Percentiles rank a stretch among this genome's conserved stretches.
phyloP scores from a whole-genome alignment of 345 rosid genomes.

The Euphorbia tirucalli region DNA sequence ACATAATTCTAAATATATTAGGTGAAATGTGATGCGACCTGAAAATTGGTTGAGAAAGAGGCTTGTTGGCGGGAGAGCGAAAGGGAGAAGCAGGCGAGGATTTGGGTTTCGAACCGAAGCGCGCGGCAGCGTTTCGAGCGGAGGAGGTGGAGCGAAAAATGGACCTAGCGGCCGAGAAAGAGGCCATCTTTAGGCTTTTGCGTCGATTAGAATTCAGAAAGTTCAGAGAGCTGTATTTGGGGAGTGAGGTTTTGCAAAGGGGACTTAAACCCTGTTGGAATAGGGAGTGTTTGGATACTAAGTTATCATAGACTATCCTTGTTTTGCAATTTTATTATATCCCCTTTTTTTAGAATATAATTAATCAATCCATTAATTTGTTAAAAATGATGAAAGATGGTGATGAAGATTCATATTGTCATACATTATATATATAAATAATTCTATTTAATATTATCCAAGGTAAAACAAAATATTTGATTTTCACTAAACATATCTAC shows the following conservation, averaged over 20 bases:
- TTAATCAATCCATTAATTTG: no score
- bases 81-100: constrained; percentile 45
- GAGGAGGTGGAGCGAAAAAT: constrained; percentile 57
- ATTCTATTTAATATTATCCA: no score
- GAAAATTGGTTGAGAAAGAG: constrained; percentile 44
- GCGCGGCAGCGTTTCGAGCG: constrained; percentile 47
- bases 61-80: constrained; percentile 42
- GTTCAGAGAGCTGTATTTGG: not conserved
- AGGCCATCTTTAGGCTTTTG: constrained; percentile 42
- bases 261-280: not conserved
- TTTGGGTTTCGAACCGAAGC: constrained; percentile 47
- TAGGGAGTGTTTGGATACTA: not conserved
- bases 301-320: not conserved
- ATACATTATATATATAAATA: no score
- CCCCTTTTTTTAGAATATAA: no score
- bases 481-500: no score
- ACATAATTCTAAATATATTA: no score
- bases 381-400: no score
- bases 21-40: constrained; percentile 42
- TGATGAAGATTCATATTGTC: no score
- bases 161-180: constrained; percentile 62
- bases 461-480: no score
- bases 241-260: not conserved
- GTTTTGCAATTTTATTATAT: no score
- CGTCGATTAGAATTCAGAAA: not conserved